phyloP scores from a whole-genome alignment of 2,329 filamentous ascomycete genomes.

The Trichoderma atrobrunneum region DNA sequence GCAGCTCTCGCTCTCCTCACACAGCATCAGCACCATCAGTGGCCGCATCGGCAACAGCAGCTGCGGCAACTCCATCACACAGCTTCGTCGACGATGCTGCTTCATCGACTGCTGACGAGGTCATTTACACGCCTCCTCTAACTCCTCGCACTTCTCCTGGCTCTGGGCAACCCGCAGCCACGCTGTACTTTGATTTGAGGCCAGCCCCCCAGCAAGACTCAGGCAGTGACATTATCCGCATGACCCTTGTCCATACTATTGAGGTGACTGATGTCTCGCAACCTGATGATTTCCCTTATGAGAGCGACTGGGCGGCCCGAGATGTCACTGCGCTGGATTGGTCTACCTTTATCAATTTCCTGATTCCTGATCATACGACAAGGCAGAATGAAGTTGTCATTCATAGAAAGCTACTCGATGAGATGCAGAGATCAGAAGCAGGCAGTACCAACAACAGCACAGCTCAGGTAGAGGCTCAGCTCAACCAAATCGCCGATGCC shows the following conservation, averaged over 20 bases:
- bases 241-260: conserved; percentile 34
- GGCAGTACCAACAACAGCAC: conserved; percentile 29
- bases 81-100: conserved; percentile 38
- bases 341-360: conserved; percentile 57
- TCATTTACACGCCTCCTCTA: conserved; percentile 52
- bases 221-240: conserved; percentile 21
- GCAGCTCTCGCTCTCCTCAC: conserved; percentile 26
- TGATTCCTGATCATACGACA: conserved; percentile 49
- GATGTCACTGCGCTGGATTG: conserved; percentile 54
- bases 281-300: conserved; percentile 46
- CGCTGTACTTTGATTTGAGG: conserved; percentile 47
- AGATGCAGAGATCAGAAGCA: conserved; percentile 32
- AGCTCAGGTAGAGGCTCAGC: conserved; percentile 41
- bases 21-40: conserved; percentile 21
- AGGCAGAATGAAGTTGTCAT: conserved; percentile 46
- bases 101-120: conserved; percentile 43
- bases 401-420: conserved; percentile 48
- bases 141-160: conserved; percentile 40
- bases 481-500: conserved; percentile 34
- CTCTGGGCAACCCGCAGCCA: conserved; percentile 23
- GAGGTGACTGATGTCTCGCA: conserved; percentile 35
- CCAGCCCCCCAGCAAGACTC: conserved; percentile 32
- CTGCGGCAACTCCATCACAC: conserved; percentile 25
- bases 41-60: conserved; percentile 11
- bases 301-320: conserved; percentile 35